Percentiles rank a stretch among this genome's conserved stretches.
phyloP scores from a whole-genome alignment of 495 filamentous ascomycete species.

The Xylaria cubensis region DNA sequence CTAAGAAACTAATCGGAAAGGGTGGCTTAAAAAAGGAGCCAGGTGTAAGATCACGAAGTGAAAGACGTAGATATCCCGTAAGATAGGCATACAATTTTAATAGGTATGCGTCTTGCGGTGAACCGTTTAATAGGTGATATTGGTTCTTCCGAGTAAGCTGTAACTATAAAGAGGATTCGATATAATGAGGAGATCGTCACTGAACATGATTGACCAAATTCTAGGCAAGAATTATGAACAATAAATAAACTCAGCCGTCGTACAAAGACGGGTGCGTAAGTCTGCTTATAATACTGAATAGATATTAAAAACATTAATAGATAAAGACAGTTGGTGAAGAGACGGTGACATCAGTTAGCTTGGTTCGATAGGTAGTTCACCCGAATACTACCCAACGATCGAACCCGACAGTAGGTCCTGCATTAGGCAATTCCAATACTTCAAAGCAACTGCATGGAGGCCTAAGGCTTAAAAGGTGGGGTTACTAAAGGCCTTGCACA shows the following conservation, averaged over 20 bases:
- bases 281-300: background rate
- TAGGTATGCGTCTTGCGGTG: background rate
- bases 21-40: background rate
- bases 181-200: background rate
- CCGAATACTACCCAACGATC: background rate
- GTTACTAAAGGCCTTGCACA: background rate
- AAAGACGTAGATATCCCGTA: background rate
- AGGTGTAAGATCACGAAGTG: background rate
- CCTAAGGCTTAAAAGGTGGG: background rate
- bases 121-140: background rate
- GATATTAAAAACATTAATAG: background rate
- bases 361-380: background rate
- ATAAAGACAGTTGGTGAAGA: background rate
- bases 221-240: background rate
- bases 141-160: background rate
- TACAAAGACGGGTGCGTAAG: background rate
- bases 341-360: background rate
- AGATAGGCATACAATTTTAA: background rate
- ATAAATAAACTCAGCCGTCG: background rate
- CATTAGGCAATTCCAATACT: background rate
- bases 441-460: background rate
- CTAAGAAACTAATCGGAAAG: background rate
- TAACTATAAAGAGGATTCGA: background rate
- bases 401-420: background rate
- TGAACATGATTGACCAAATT: background rate